Evolutionary conservation across 2,329 filamentous ascomycete species (phyloP), one percentile per base, ranked within the genome.

Genomic region (Aspergillus terreus): DNA sequence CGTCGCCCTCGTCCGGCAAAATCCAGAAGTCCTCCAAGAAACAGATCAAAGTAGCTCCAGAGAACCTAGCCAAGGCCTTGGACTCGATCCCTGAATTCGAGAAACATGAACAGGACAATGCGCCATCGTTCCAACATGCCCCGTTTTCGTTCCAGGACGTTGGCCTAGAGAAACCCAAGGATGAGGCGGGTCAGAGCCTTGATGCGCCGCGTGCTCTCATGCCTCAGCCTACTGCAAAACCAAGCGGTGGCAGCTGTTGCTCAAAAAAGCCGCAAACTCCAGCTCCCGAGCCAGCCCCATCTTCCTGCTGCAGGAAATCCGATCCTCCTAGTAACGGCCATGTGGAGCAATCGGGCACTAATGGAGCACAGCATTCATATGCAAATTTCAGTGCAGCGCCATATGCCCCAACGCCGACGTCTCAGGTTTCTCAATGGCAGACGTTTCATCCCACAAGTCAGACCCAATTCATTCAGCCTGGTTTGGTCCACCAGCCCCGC

Each of bases 11-110:
- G n/a, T 54, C 67, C 4, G 65, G 60, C 41, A 69, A 69, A 50
- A 54, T 73, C 6, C 71, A 73, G 51, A 72, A 74, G 47, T 47
- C 62, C 5, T 56, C 60, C 33, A 68, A 61, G 51, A 62, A 65
- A 49, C 66, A 67, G 25, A 67, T 67, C 51, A 66, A 72, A 53
- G 57, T 65, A 2, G 59, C 64, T 2, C 64, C 69, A 2, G 68
- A 71, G 46, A 67, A 63, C 42, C 59, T 72, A 42, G 64, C 62
- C 15, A 71, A 67, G 50, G 69, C 65, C 23, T 49, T 72, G 25
- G 59, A 63, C 36, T 56, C 60, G 4, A 62, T 68, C 50, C 59
- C 63, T 5, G 58, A 62, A 17, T 58, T 57, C 40, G 48, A 48
- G 5, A 59, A 59, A 23, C 53, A 63, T 10, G 59, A 58, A 63